A percentile compares a stretch with the other conserved stretches of the same genome.
These are phyloP conservation scores for Excoecaria cochinchinensis DNA, from an alignment of 345 rosid species.

Conservation along the genomic window DNA sequence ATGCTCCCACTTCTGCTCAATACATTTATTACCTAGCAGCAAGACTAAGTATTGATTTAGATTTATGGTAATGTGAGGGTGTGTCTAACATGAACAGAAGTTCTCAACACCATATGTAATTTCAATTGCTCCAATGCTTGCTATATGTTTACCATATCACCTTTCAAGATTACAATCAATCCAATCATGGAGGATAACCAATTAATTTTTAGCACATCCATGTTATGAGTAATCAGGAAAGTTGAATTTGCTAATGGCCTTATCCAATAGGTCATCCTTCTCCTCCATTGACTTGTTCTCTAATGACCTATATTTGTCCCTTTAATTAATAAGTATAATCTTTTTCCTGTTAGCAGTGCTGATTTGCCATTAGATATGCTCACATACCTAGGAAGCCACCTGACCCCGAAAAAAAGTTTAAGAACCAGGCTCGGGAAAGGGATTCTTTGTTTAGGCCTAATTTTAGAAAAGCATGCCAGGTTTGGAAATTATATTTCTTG, in stretches of 20 bases:
- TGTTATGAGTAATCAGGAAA: background rate
- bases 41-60: background rate
- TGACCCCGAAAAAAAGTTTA: no score
- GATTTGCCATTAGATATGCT: no score
- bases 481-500: no score
- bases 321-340: background rate
- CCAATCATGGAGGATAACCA: background rate
- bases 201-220: background rate
- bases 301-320: background rate
- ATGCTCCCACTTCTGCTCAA: background rate
- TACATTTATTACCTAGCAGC: background rate
- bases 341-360: background rate
- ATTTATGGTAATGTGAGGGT: background rate
- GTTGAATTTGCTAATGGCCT: background rate
- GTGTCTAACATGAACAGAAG: background rate
- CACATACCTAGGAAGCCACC: no score
- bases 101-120: background rate
- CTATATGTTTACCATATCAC: no score
- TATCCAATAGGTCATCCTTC: background rate
- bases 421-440: no score
- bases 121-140: no score
- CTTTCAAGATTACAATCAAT: background rate
- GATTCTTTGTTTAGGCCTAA: no score
- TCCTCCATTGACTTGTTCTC: background rate
- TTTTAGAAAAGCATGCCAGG: no score